Conservation (phyloP, 257 asterid genomes). For the Solanum tacnaense region DNA sequence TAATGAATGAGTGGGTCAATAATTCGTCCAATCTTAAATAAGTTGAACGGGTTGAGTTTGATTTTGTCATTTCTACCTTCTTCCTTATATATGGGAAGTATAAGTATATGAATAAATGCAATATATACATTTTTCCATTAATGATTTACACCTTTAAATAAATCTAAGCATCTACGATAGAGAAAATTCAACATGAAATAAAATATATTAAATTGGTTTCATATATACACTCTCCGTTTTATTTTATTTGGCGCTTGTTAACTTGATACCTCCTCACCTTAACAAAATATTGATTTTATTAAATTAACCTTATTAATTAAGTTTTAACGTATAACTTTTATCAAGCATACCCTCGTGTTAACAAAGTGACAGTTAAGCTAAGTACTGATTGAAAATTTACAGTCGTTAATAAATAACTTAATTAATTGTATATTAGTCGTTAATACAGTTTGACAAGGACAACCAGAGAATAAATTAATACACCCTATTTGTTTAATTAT, state of each 20-base stretch:
- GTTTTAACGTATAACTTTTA: no score
- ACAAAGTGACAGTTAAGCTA: not conserved
- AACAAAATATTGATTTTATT: no score
- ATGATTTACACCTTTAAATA: not conserved
- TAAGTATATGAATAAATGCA: not conserved
- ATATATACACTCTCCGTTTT: not conserved
- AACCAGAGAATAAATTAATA: not conserved
- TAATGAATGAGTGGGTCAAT: no score
- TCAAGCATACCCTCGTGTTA: no score
- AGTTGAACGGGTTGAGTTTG: accelerated
- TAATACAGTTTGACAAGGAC: not conserved
- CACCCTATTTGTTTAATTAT: not conserved
- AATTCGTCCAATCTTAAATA: no score
- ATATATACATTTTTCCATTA: not conserved
- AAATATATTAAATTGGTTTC: not conserved
- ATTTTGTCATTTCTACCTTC: not conserved
- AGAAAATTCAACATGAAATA: not conserved
- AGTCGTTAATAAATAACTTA: not conserved
- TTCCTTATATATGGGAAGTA: not conserved
- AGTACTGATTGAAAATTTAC: not conserved
- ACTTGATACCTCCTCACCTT: no score
- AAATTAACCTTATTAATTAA: no score
- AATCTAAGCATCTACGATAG: not conserved
- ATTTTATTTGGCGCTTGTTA: not conserved
- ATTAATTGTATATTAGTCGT: not conserved